These are phyloP conservation scores for Silene noctiflora DNA, from an alignment of 179 eudicot species.

Conservation along the genomic window DNA sequence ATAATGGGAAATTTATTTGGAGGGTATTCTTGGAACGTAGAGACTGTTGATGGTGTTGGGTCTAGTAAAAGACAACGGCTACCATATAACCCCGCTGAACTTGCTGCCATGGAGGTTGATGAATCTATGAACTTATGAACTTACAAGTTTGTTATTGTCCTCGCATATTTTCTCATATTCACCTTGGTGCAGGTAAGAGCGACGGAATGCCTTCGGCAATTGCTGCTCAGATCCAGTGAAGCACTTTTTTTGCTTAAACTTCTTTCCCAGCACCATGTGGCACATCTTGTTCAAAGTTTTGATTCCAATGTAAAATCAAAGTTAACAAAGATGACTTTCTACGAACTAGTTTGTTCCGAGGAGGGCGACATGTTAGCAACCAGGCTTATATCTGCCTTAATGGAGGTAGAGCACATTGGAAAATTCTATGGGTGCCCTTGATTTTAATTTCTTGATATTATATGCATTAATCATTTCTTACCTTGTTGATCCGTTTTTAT, in stretches of 20 bases:
- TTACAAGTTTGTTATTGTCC: background rate
- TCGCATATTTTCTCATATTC: slow-evolving; percentile 13
- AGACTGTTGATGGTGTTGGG: slow-evolving; percentile 50
- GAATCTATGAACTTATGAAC: background rate
- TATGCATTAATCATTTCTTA: background rate
- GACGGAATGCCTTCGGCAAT: slow-evolving; percentile 87
- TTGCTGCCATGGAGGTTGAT: slow-evolving; percentile 91
- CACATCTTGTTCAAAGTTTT: slow-evolving; percentile 74
- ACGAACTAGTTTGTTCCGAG: slow-evolving; percentile 88
- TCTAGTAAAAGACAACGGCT: slow-evolving; percentile 87
- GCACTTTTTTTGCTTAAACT: slow-evolving; percentile 85
- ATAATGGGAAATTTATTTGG: slow-evolving; percentile 77
- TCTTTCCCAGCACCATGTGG: slow-evolving; percentile 78
- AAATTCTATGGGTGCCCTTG: background rate
- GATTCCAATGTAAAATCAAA: slow-evolving; percentile 51
- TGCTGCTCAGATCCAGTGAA: slow-evolving; percentile 90
- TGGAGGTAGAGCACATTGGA: slow-evolving; percentile 68
- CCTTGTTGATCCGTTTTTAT: slow-evolving; percentile 21
- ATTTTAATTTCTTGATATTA: slow-evolving; percentile 2
- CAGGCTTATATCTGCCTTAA: slow-evolving; percentile 83
- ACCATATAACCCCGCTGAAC: slow-evolving; percentile 79
- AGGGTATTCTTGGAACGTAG: slow-evolving; percentile 54
- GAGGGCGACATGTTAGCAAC: slow-evolving; percentile 91
- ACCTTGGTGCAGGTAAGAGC: slow-evolving; percentile 73
- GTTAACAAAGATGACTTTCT: slow-evolving; percentile 75